Percentiles rank a stretch among this genome's conserved stretches.
phyloP scores from a whole-genome alignment of 2,329 filamentous ascomycete genomes.

The Knufia fluminis region DNA sequence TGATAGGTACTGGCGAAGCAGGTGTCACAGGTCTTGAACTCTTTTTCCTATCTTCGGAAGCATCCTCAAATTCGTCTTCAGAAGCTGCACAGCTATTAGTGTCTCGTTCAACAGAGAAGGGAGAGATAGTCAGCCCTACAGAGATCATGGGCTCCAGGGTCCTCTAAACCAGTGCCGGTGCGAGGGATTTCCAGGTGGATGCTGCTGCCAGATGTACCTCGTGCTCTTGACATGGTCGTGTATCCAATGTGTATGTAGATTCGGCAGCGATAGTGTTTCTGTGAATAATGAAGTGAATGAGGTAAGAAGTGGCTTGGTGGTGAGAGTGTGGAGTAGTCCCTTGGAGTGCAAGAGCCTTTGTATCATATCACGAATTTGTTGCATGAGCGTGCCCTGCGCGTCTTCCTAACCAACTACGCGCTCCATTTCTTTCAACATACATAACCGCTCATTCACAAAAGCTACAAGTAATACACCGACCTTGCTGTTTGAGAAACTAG shows the following conservation, averaged over 20 bases:
- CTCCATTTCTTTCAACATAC: neutral
- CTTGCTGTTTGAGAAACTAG: too few species aligned
- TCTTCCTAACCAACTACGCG: neutral
- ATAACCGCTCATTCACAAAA: too few species aligned
- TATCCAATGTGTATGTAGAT: conserved; percentile 8
- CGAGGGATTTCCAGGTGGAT: conserved; percentile 44
- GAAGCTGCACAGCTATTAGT: conserved; percentile 37
- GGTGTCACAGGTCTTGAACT: conserved; percentile 28
- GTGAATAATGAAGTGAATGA: conserved; percentile 9
- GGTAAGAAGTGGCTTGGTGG: neutral
- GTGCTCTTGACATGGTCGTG: conserved; percentile 14
- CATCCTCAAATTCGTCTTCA: conserved; percentile 58
- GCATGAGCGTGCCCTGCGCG: neutral
- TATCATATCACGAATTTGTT: neutral
- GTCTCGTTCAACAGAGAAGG: neutral
- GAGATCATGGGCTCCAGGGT: conserved; percentile 48
- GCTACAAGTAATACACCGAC: too few species aligned
- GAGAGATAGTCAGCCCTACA: conserved; percentile 32
- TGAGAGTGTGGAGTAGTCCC: neutral
- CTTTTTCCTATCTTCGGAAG: conserved; percentile 45
- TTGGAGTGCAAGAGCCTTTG: neutral
- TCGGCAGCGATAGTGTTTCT: neutral
- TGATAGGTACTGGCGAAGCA: conserved; percentile 49
- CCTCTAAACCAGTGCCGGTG: conserved; percentile 47
- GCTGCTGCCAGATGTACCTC: conserved; percentile 13